phyloP scores from a whole-genome alignment of 352 stramenopile genomes.

The Phytophthora ramorum region DNA sequence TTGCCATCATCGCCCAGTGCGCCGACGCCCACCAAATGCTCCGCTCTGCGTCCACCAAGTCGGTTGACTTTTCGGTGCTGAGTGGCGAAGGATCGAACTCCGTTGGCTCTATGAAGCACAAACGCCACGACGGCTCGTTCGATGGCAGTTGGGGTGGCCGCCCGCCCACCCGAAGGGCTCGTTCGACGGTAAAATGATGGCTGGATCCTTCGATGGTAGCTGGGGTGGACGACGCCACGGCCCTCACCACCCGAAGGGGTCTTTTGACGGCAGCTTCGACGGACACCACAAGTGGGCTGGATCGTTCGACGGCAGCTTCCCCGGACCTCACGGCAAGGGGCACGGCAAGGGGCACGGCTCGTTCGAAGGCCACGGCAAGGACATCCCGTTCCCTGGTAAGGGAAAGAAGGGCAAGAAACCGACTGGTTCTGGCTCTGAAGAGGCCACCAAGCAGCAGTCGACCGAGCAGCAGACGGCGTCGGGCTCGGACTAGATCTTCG shows the following conservation, averaged over 20 bases:
- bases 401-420: slow-evolving; percentile 22
- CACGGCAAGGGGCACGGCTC: slow-evolving; percentile 3
- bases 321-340: slow-evolving; percentile 4
- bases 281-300: slow-evolving; percentile 10
- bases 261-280: slow-evolving; percentile 13
- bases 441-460: slow-evolving; percentile 13
- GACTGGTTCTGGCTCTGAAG: background rate
- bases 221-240: slow-evolving; percentile 2
- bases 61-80: slow-evolving; percentile 20
- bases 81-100: slow-evolving; percentile 8
- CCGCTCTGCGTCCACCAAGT: slow-evolving; percentile 18
- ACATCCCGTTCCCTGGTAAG: slow-evolving; percentile 18
- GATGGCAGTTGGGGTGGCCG: slow-evolving; percentile 13
- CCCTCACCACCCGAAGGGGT: background rate
- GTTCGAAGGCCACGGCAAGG: slow-evolving; percentile 17
- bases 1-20: slow-evolving; percentile 22
- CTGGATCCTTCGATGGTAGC: slow-evolving; percentile 19
- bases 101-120: slow-evolving; percentile 17
- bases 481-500: slow-evolving; percentile 8
- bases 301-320: slow-evolving; percentile 17
- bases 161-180: slow-evolving; percentile 21
- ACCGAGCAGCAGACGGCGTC: slow-evolving; percentile 6
- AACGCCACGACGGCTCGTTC: slow-evolving; percentile 12
- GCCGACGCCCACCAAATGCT: slow-evolving; percentile 32
- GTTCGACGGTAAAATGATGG: slow-evolving; percentile 21